phyloP scores from a whole-genome alignment of 441 rosid species.

The Macaranga tanarius region DNA sequence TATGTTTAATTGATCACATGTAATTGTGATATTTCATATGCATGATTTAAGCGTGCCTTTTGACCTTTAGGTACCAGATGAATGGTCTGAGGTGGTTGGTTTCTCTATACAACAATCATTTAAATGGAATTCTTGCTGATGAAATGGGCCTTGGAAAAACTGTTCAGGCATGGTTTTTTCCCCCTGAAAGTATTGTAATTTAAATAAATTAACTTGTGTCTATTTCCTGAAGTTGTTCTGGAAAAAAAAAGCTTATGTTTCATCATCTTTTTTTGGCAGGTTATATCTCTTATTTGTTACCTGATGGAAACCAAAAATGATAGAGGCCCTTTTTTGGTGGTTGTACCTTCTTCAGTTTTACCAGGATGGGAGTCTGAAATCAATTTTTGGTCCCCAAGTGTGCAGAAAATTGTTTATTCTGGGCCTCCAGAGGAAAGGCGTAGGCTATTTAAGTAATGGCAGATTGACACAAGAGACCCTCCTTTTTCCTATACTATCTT shows the following conservation, averaged over 20 bases:
- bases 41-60: background rate
- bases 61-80: constrained; percentile 85
- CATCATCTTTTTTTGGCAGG: constrained; percentile 39
- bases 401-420: constrained; percentile 72
- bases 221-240: constrained; percentile 1
- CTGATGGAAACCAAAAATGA: constrained; percentile 94
- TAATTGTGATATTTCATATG: background rate
- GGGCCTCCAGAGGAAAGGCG: constrained; percentile 98
- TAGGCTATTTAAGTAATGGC: constrained; percentile 74
- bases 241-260: background rate
- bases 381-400: constrained; percentile 81
- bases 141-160: constrained; percentile 99
- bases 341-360: constrained; percentile 94
- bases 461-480: constrained; percentile 10
- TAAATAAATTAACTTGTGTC: background rate
- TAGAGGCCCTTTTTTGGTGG: constrained; percentile 94
- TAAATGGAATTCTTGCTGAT: constrained; percentile 96
- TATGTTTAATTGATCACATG: background rate
- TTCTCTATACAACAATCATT: constrained; percentile 84
- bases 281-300: constrained; percentile 87
- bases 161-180: constrained; percentile 61
- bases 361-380: constrained; percentile 96
- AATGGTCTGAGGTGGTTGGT: constrained; percentile 94
- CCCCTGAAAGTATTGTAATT: constrained; percentile 19
- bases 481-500: constrained; percentile 11